Evolutionary conservation across 2,329 filamentous ascomycete species (phyloP).

Genomic region (Alternaria alternata): DNA sequence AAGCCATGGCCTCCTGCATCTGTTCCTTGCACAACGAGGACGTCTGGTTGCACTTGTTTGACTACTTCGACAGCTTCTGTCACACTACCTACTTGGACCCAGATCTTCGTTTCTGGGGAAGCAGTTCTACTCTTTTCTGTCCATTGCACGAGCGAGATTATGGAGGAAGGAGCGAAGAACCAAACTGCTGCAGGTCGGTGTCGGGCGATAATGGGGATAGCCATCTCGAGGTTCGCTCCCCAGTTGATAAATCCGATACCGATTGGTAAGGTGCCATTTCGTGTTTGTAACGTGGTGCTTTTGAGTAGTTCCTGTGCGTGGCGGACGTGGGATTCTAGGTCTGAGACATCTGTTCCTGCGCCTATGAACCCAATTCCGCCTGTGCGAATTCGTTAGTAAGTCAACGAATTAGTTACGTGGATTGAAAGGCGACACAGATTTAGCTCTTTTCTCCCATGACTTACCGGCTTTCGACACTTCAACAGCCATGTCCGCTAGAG

Average conservation of each 20-base stretch:
- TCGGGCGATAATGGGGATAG: constrained; percentile 60
- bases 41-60: constrained; percentile 60
- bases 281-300: constrained; percentile 13
- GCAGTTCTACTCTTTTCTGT: constrained; percentile 38
- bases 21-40: constrained; percentile 68
- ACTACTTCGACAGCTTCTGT: constrained; percentile 61
- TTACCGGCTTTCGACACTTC: constrained; percentile 65
- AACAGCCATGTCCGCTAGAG: constrained; percentile 64
- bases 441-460: not conserved
- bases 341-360: constrained; percentile 53
- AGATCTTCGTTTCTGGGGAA: constrained; percentile 57
- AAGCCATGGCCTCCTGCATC: constrained; percentile 73
- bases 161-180: constrained; percentile 65
- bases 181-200: constrained; percentile 68
- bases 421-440: not conserved
- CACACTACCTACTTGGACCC: constrained; percentile 70
- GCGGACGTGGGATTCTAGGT: constrained; percentile 42
- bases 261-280: constrained; percentile 55
- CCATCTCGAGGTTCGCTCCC: constrained; percentile 54
- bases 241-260: constrained; percentile 70
- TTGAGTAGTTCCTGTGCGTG: constrained; percentile 32
- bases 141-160: constrained; percentile 47
- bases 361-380: constrained; percentile 59
- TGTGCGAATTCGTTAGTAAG: constrained; percentile 16
- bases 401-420: not conserved